Base-by-base conservation (phyloP, 495 filamentous ascomycete species). In the Immersiella caudata region DNA sequence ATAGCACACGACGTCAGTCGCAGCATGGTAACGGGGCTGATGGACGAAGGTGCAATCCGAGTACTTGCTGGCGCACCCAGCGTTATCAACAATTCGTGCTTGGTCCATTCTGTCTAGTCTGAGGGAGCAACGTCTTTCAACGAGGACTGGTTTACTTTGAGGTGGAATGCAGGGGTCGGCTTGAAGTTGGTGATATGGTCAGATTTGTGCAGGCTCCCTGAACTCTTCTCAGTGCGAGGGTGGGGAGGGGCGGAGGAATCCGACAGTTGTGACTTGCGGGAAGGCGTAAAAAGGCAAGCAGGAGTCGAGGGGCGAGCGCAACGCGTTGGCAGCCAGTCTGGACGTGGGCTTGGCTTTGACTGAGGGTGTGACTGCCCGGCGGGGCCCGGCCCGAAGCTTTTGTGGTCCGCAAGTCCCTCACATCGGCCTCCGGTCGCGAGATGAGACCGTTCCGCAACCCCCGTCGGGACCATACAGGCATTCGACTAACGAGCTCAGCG, bases 341-440 rank as follows among this genome's bases (percentile, higher is more conserved):
- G 14, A 22, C 8, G 36, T 21, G 12, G 35, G 18, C 36, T 60
- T 35, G 29, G 57, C 20, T 60, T 60, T 24, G 24, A n/a, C 14
- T 35, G 7, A 33, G 26, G 20, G 54, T 57, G 22, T 57, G 54
- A 27, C 20, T 36, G 26, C 14, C 57, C 57, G 57, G 20, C n/a
- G 29, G 57, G 57, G 57, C 57, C 60, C 60, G 60, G 60, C 7
- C 60, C 60, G 60, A 62, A 50, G 36, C 60, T 20, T 9, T 62
- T 7, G 36, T 50, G 60, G n/a, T 50, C 60, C 60, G 60, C 26
- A 55, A 46, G 60, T 49, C n/a, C 6, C 36, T 49, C 18, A 33
- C 35, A 36, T 35, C 60, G 60, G 60, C 60, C 35, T 33, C 56
- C 56, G 56, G 25, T 33, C 22, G 18, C 27, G 27, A 60, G 56